phyloP scores from a whole-genome alignment of 306 rosid genomes.

The Casuarina cunninghamiana region DNA sequence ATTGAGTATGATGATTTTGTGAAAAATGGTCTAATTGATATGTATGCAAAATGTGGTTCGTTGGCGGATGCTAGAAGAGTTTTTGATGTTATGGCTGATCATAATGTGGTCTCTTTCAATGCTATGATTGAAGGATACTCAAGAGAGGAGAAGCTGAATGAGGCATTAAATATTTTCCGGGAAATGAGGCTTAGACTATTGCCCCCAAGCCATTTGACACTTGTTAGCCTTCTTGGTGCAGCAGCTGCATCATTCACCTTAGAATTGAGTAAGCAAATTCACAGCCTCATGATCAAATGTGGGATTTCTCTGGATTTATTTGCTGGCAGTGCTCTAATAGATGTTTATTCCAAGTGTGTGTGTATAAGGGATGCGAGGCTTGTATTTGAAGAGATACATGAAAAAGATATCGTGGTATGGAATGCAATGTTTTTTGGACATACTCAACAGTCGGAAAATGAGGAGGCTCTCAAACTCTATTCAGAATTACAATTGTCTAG shows the following conservation, averaged over 20 bases:
- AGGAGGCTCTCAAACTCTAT: conserved; percentile 74
- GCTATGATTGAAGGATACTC: conserved; percentile 95
- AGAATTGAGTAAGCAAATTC: conserved; percentile 75
- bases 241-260: conserved; percentile 58
- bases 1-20: conserved; percentile 69
- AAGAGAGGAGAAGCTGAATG: conserved; percentile 50
- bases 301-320: conserved; percentile 69
- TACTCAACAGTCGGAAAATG: conserved; percentile 54
- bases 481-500: conserved; percentile 49
- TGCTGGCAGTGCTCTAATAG: conserved; percentile 80
- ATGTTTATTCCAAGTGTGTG: conserved; percentile 83
- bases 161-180: conserved; percentile 63
- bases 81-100: conserved; percentile 51
- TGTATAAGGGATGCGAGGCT: conserved; percentile 59
- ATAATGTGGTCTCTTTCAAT: conserved; percentile 73
- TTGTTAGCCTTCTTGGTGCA: conserved; percentile 80
- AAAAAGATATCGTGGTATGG: conserved; percentile 86
- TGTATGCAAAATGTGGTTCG: conserved; percentile 84
- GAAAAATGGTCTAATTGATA: conserved; percentile 81
- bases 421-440: conserved; percentile 80
- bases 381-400: conserved; percentile 66
- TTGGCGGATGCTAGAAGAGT: conserved; percentile 66
- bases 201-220: conserved; percentile 65
- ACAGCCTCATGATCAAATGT: conserved; percentile 58
- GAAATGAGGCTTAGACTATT: conserved; percentile 59